Percentiles rank a stretch among this genome's conserved stretches.
phyloP scores from a whole-genome alignment of 225 moss, liverwort and hornwort genomes.

The Sphagnum tenellum region DNA sequence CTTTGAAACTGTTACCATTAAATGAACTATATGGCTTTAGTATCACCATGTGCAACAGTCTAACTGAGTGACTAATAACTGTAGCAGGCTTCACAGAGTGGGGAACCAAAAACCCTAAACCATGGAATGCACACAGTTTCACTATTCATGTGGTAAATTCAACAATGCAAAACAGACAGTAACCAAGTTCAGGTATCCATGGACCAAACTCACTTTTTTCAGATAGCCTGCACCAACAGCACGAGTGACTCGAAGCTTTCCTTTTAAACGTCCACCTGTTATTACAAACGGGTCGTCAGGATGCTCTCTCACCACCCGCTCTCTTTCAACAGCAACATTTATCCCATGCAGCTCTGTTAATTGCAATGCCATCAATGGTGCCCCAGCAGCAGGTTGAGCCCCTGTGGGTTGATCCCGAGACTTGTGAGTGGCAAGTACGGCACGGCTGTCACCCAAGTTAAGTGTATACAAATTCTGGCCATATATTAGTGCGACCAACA shows the following conservation, averaged over 20 bases:
- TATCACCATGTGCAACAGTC: no score
- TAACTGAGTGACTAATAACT: no score
- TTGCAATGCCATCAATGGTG: constrained; percentile 48
- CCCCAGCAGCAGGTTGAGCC: constrained; percentile 16
- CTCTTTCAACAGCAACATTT: constrained; percentile 46
- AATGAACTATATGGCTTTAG: no score
- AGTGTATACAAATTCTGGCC: constrained; percentile 62
- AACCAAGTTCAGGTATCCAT: background rate
- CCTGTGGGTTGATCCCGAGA: background rate
- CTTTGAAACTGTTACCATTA: no score
- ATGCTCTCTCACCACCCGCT: constrained; percentile 55
- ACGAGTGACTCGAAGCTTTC: constrained; percentile 80
- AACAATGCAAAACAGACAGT: no score
- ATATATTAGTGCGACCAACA: constrained; percentile 60
- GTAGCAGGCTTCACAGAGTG: no score
- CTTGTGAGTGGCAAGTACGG: constrained; percentile 53
- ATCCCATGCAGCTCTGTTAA: constrained; percentile 65
- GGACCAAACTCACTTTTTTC: constrained; percentile 35
- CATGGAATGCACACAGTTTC: no score
- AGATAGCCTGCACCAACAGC: constrained; percentile 89
- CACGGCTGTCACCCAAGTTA: constrained; percentile 84
- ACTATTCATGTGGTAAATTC: no score
- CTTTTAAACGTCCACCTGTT: constrained; percentile 59
- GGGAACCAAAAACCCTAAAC: no score
- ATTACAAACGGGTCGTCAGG: constrained; percentile 60